These are phyloP conservation scores for Phaeosphaeriaceae sp. DNA, from an alignment of 2,329 filamentous ascomycete species.

Conservation along the genomic window DNA sequence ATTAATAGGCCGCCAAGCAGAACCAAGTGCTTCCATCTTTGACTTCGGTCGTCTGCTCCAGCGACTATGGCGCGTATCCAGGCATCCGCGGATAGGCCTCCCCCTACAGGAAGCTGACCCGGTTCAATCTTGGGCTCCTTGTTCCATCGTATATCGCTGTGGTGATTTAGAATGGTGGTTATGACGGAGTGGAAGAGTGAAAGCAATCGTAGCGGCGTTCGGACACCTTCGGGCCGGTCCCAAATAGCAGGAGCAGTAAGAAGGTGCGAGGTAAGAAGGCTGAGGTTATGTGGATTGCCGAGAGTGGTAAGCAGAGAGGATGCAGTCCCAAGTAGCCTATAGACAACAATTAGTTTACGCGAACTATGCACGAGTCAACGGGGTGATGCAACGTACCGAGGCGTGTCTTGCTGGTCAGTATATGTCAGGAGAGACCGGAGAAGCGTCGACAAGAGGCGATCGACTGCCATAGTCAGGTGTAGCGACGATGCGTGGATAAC, in stretches of 20 bases:
- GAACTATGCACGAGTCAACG: slow-evolving; percentile 11
- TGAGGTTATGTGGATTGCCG: slow-evolving; percentile 76
- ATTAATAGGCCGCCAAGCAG: slow-evolving; percentile 79
- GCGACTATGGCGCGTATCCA: slow-evolving; percentile 66
- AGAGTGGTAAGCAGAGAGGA: slow-evolving; percentile 71
- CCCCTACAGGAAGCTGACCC: slow-evolving; percentile 40
- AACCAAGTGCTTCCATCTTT: slow-evolving; percentile 83
- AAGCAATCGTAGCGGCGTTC: slow-evolving; percentile 69
- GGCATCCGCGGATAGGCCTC: slow-evolving; percentile 60
- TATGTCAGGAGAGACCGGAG: slow-evolving; percentile 68
- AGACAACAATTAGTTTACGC: slow-evolving; percentile 25
- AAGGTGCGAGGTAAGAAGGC: slow-evolving; percentile 74
- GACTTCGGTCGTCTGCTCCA: slow-evolving; percentile 66
- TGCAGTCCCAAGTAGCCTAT: slow-evolving; percentile 66
- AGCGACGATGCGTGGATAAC: slow-evolving; percentile 3
- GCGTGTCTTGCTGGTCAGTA: slow-evolving; percentile 64
- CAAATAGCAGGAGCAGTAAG: slow-evolving; percentile 75
- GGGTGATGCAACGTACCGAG: slow-evolving; percentile 53
- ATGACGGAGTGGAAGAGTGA: slow-evolving; percentile 75
- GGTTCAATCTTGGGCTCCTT: slow-evolving; percentile 36
- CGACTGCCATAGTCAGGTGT: slow-evolving; percentile 64
- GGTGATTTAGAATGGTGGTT: slow-evolving; percentile 60
- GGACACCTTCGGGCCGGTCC: slow-evolving; percentile 66
- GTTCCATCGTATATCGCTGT: slow-evolving; percentile 42
- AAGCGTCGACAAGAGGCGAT: slow-evolving; percentile 70